phyloP scores from a whole-genome alignment of 2,329 filamentous ascomycete genomes.

The Ilyonectria sp. region DNA sequence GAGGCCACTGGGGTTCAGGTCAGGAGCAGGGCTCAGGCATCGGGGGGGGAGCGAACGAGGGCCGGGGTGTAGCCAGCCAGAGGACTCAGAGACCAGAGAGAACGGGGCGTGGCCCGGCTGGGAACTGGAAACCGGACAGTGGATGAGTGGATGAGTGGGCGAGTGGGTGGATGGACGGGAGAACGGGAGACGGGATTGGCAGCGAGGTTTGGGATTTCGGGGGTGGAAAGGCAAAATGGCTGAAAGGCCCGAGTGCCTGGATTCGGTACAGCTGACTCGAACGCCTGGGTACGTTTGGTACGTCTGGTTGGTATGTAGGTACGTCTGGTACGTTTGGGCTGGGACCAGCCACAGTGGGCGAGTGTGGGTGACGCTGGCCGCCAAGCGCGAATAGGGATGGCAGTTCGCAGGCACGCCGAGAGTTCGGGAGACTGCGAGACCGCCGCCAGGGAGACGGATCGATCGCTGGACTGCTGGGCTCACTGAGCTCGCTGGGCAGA shows the following conservation, averaged over 20 bases:
- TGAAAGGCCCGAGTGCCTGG: conserved; percentile 48
- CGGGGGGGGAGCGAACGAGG: conserved; percentile 20
- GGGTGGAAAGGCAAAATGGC: conserved; percentile 26
- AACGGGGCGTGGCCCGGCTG: conserved; percentile 5
- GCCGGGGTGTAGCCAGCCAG: neutral
- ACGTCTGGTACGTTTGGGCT: conserved; percentile 22
- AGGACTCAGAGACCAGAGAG: neutral
- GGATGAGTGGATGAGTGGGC: neutral
- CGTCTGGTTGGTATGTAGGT: neutral
- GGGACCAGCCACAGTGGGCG: conserved; percentile 13
- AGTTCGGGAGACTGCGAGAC: conserved; percentile 27
- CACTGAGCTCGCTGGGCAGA: conserved; percentile 12
- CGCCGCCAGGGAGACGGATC: conserved; percentile 45
- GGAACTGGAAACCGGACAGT: neutral
- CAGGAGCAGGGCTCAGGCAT: conserved; percentile 15
- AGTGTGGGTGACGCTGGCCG: conserved; percentile 30
- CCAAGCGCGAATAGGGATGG: conserved; percentile 32
- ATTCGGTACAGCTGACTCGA: conserved; percentile 48
- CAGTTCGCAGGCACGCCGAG: conserved; percentile 34
- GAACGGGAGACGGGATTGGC: conserved; percentile 13
- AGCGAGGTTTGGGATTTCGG: conserved; percentile 19
- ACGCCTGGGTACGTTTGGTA: conserved; percentile 33
- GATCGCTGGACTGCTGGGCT: conserved; percentile 19
- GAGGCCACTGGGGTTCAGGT: conserved; percentile 4
- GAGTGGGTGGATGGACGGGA: neutral